Conservation (phyloP, 106 monocot species). For the Platanthera guangdongensis region DNA sequence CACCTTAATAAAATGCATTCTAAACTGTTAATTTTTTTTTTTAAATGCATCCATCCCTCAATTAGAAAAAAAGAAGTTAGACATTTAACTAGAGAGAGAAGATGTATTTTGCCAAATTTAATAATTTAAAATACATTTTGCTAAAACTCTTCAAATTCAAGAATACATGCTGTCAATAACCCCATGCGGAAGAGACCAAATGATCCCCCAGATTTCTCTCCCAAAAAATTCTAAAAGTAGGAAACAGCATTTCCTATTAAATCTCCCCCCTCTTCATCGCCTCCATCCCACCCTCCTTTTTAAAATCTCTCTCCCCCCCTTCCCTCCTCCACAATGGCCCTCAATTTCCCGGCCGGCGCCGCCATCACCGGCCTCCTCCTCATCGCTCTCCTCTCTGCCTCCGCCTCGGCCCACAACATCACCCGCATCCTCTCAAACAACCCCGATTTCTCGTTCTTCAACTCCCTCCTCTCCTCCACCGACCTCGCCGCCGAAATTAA, state of each 20-base stretch:
- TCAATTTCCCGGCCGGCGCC: not conserved
- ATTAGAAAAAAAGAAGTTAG: too few relatives aligned
- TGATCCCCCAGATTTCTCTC: not conserved
- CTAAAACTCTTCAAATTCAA: too few relatives aligned
- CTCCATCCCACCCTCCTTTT: not conserved
- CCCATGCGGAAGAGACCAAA: not conserved
- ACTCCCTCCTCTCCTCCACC: conserved; percentile 31
- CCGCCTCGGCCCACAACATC: conserved; percentile 30
- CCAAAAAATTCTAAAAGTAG: not conserved
- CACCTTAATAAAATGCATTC: too few relatives aligned
- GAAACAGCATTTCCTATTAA: not conserved
- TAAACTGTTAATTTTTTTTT: too few relatives aligned
- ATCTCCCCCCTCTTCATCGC: not conserved
- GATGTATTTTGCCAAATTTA: too few relatives aligned
- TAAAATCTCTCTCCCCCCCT: not conserved
- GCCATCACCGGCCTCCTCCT: conserved; percentile 15
- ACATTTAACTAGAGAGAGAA: too few relatives aligned
- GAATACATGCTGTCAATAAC: too few relatives aligned
- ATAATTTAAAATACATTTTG: too few relatives aligned
- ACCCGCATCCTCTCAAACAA: conserved; percentile 27
- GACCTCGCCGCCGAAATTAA: conserved; percentile 33
- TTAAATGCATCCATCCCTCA: too few relatives aligned
- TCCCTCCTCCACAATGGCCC: conserved; percentile 13
- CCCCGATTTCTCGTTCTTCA: conserved; percentile 32
- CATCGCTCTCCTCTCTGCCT: conserved; percentile 13